These are phyloP conservation scores for Starmerella scarabaei DNA, from an alignment of 805 yeast species.

Conservation along the genomic window DNA sequence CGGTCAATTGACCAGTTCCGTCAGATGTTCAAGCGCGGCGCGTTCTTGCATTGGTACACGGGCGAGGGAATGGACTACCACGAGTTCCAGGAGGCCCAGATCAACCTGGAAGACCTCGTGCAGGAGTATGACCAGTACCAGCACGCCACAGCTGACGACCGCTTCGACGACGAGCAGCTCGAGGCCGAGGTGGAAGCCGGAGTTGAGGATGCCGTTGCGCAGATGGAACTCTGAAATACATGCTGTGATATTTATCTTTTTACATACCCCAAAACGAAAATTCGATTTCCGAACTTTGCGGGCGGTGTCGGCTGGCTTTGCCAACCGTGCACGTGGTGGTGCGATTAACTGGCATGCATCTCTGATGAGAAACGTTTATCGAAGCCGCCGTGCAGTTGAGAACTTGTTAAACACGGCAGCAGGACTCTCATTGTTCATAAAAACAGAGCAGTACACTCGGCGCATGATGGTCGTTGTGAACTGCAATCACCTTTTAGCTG, in stretches of 20 bases:
- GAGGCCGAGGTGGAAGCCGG: constrained; percentile 32
- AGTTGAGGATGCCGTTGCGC: constrained; percentile 16
- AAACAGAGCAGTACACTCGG: too few relatives aligned
- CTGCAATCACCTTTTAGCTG: too few relatives aligned
- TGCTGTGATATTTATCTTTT: not conserved
- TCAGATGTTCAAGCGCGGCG: constrained; percentile 87
- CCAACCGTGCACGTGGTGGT: too few relatives aligned
- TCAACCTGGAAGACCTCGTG: constrained; percentile 81
- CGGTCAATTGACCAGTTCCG: constrained; percentile 84
- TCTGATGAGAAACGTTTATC: too few relatives aligned
- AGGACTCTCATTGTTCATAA: too few relatives aligned
- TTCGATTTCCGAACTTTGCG: too few relatives aligned
- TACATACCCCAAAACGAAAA: not conserved
- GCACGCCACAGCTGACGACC: constrained; percentile 69
- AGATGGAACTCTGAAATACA: not conserved
- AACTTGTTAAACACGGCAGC: too few relatives aligned
- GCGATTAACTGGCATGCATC: too few relatives aligned
- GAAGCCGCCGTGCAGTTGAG: too few relatives aligned
- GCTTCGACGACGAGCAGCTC: constrained; percentile 51
- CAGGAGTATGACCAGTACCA: constrained; percentile 91
- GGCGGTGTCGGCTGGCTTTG: too few relatives aligned
- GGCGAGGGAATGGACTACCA: constrained; percentile 94
- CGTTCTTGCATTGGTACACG: constrained; percentile 94
- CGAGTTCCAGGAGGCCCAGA: constrained; percentile 90
- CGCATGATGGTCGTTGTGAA: too few relatives aligned